Evolutionary conservation across 805 yeast species (phyloP).

Genomic region (Suhomyces sp.): DNA sequence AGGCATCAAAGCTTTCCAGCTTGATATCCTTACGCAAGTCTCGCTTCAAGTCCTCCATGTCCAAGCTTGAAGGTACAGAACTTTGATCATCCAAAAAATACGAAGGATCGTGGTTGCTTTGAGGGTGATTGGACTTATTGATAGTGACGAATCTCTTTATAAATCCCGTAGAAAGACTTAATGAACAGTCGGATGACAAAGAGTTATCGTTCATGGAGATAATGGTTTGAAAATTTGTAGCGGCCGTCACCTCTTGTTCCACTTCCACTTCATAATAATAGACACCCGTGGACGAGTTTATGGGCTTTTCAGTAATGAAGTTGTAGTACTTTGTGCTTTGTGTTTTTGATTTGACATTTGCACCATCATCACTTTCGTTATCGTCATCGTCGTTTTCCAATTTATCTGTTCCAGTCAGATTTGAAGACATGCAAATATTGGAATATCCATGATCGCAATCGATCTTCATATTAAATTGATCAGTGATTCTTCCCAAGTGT

Average conservation of each 20-base stretch:
- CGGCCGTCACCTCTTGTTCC: slow-evolving; percentile 31
- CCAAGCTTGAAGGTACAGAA: neutral
- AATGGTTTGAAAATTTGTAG: slow-evolving; percentile 31
- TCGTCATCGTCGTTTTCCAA: neutral
- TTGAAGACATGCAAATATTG: slow-evolving; percentile 19
- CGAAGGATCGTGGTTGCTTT: neutral
- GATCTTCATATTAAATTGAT: slow-evolving; percentile 22
- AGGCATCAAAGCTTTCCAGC: neutral
- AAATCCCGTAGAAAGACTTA: slow-evolving; percentile 35
- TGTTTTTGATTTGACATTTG: neutral
- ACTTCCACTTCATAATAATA: slow-evolving; percentile 42
- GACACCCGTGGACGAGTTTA: slow-evolving; percentile 32
- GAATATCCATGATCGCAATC: slow-evolving; percentile 29
- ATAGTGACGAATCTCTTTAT: slow-evolving; percentile 23
- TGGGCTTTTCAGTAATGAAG: slow-evolving; percentile 37
- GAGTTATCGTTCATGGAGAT: slow-evolving; percentile 33
- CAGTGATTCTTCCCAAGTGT: slow-evolving; percentile 20
- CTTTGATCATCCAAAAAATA: neutral
- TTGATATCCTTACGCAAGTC: slow-evolving; percentile 12
- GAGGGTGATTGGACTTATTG: slow-evolving; percentile 15
- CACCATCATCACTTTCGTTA: neutral
- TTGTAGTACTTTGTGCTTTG: slow-evolving; percentile 25
- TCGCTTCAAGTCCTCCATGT: slow-evolving; percentile 7
- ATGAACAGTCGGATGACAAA: slow-evolving; percentile 30
- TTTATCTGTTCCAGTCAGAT: neutral